Evolutionary conservation across 2,329 filamentous ascomycete genomes (phyloP).

Genomic region (Fusarium irregulare): DNA sequence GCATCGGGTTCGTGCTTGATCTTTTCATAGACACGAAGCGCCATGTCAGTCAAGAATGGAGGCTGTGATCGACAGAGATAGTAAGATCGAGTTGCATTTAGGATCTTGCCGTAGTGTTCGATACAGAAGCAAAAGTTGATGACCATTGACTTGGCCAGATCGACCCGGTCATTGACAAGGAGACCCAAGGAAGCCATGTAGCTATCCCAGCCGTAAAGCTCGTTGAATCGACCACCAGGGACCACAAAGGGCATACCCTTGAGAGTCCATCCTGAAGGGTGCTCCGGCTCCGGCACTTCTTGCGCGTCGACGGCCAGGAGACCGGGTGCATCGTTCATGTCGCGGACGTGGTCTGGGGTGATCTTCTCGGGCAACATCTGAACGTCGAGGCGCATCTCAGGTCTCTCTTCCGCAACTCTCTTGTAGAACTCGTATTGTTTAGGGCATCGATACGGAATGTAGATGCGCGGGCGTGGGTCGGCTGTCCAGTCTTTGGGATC

Average conservation of each 20-base stretch:
- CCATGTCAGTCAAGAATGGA: constrained; percentile 97
- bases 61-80: constrained; percentile 95
- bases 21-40: constrained; percentile 89
- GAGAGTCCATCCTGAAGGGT: constrained; percentile 74
- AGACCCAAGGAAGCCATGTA: constrained; percentile 98
- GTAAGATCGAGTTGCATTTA: constrained; percentile 96
- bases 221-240: constrained; percentile 96
- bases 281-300: constrained; percentile 70
- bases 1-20: constrained; percentile 88
- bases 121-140: constrained; percentile 98
- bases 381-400: constrained; percentile 89
- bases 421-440: constrained; percentile 92
- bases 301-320: constrained; percentile 92
- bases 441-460: constrained; percentile 84
- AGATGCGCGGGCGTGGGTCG: constrained; percentile 90
- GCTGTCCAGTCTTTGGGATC: constrained; percentile 97
- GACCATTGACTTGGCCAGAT: constrained; percentile 94
- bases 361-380: constrained; percentile 80
- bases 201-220: constrained; percentile 98
- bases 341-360: constrained; percentile 82
- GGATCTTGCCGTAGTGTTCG: constrained; percentile 96
- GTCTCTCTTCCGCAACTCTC: constrained; percentile 79
- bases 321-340: constrained; percentile 88
- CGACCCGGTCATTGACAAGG: constrained; percentile 83
- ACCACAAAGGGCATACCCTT: constrained; percentile 94